Conservation (phyloP, 2,329 filamentous ascomycete genomes). For the Exophiala sp. region DNA sequence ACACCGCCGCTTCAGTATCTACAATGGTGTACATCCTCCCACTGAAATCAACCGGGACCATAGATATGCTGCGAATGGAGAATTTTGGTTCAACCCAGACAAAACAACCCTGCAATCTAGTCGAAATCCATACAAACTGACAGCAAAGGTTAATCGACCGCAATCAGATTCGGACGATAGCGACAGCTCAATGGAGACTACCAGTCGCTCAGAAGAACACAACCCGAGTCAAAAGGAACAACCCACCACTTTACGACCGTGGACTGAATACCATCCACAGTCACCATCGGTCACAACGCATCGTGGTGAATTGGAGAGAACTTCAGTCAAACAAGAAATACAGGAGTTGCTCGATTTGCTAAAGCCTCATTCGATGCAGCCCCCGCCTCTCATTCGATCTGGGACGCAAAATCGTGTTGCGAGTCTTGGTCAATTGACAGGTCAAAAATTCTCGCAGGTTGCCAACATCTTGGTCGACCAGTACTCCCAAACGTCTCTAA, state of each 20-base stretch:
- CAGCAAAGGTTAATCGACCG: conserved; percentile 5
- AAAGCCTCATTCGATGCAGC: conserved; percentile 4
- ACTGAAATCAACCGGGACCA: conserved; percentile 37
- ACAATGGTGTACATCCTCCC: conserved; percentile 7
- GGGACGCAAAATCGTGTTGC: neutral
- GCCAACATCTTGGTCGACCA: conserved; percentile 26
- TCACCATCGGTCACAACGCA: conserved; percentile 2
- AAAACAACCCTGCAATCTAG: neutral
- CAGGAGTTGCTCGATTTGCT: conserved; percentile 14
- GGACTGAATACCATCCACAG: conserved; percentile 17
- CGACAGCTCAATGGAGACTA: conserved; percentile 9
- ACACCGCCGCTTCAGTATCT: conserved; percentile 27
- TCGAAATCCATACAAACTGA: neutral
- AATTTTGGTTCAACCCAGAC: conserved; percentile 23
- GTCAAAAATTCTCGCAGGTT: conserved; percentile 9
- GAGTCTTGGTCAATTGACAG: neutral
- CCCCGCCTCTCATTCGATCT: conserved; percentile 8
- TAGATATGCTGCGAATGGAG: conserved; percentile 47
- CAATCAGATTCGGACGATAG: conserved; percentile 15
- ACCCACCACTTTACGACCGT: conserved; percentile 5
- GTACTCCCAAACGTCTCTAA: conserved; percentile 43
- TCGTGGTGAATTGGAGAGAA: conserved; percentile 9
- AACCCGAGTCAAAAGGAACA: neutral
- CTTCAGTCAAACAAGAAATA: conserved; percentile 8
- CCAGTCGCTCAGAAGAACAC: neutral